phyloP scores from a whole-genome alignment of 495 filamentous ascomycete species.

The Friedmanniomyces simplex region DNA sequence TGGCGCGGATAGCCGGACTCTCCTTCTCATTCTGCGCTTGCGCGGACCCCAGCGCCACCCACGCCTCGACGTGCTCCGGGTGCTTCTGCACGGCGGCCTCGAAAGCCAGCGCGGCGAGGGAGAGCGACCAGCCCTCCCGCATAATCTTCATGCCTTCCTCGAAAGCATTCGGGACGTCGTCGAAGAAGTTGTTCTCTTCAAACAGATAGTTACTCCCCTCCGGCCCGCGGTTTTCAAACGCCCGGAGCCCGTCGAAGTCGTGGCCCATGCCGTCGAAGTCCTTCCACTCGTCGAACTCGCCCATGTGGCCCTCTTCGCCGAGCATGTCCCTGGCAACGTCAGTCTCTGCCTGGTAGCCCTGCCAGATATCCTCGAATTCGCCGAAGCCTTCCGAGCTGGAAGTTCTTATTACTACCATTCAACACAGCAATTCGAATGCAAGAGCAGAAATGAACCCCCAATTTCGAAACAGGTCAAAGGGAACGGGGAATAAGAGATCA shows the following conservation, averaged over 20 bases:
- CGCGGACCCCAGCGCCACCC: slow-evolving; percentile 79
- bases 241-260: slow-evolving; percentile 8
- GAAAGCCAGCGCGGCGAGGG: slow-evolving; percentile 89
- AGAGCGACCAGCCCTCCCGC: slow-evolving; percentile 84
- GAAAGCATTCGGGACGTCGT: slow-evolving; percentile 65
- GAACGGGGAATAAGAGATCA: not conserved
- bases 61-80: slow-evolving; percentile 76
- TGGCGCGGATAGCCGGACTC: slow-evolving; percentile 89
- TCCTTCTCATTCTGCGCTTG: slow-evolving; percentile 99
- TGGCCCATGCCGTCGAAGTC: slow-evolving; percentile 53
- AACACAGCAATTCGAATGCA: not conserved
- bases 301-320: slow-evolving; percentile 55
- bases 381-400: slow-evolving; percentile 43
- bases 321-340: slow-evolving; percentile 54
- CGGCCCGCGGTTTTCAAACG: slow-evolving; percentile 52
- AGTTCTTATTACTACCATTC: not conserved
- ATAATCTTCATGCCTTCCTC: slow-evolving; percentile 86
- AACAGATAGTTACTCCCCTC: slow-evolving; percentile 84
- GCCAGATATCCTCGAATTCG: slow-evolving; percentile 62
- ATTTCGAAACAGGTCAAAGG: not conserved
- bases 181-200: slow-evolving; percentile 84
- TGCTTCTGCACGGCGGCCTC: slow-evolving; percentile 91
- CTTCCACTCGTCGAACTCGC: slow-evolving; percentile 60
- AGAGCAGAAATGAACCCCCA: not conserved
- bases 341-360: slow-evolving; percentile 73